A percentile compares a stretch with the other conserved stretches of the same genome.
These are phyloP conservation scores for Pyrus pyrifolia DNA, from an alignment of 306 rosid genomes.

Conservation along the genomic window DNA sequence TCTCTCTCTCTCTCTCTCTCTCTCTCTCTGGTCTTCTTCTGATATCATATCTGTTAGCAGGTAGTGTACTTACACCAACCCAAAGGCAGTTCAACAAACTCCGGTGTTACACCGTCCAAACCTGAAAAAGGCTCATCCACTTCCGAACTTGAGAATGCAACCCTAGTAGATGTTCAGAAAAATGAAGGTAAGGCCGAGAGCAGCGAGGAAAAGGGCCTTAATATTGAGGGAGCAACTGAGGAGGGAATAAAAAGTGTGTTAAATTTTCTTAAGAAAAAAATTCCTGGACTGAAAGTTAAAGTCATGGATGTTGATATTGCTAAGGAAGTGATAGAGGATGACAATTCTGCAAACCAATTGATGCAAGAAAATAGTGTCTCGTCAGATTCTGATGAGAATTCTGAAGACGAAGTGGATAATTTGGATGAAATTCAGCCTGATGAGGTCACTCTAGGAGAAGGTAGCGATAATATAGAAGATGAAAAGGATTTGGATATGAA, in stretches of 20 bases:
- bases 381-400: constrained; percentile 44
- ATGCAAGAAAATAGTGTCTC: constrained; percentile 61
- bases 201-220: constrained; percentile 60
- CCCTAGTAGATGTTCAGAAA: constrained; percentile 49
- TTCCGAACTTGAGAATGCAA: constrained; percentile 49
- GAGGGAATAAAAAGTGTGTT: constrained; percentile 91
- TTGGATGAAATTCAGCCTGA: constrained; percentile 65
- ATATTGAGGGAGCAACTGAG: constrained; percentile 70
- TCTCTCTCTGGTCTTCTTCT: constrained; percentile 1
- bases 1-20: not conserved
- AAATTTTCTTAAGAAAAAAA: constrained; percentile 84
- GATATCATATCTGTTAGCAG: constrained; percentile 38
- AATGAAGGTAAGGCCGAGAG: constrained; percentile 54
- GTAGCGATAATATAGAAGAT: constrained; percentile 43
- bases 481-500: constrained; percentile 85
- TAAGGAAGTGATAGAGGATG: constrained; percentile 56
- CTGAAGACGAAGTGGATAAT: constrained; percentile 53
- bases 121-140: constrained; percentile 46
- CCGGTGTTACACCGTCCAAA: constrained; percentile 24
- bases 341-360: constrained; percentile 57
- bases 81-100: constrained; percentile 54
- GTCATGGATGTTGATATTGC: constrained; percentile 64
- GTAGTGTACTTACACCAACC: constrained; percentile 76
- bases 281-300: constrained; percentile 90
- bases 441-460: constrained; percentile 55